Evolutionary conservation across 805 yeast genomes (phyloP).

Genomic region (Nakazawaea wyomingensis): DNA sequence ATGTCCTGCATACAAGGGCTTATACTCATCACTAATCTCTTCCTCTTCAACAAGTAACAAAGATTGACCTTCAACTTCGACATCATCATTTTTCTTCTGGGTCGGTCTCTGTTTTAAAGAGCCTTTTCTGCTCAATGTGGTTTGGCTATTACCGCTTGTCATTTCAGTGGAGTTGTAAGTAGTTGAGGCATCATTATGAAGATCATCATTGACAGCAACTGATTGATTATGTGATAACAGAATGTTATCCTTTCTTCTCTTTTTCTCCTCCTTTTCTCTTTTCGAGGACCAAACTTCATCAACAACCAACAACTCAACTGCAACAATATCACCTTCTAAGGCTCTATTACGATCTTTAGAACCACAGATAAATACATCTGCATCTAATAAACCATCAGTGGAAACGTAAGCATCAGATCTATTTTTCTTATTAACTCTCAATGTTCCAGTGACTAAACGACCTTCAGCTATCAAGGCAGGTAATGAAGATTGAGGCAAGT

Average conservation of each 20-base stretch:
- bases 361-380: constrained; percentile 96
- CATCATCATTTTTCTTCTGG: constrained; percentile 96
- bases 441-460: constrained; percentile 82
- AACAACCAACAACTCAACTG: constrained; percentile 88
- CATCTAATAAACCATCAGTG: constrained; percentile 91
- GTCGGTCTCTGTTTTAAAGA: constrained; percentile 93
- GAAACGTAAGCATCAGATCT: constrained; percentile 98
- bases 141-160: constrained; percentile 28
- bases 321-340: constrained; percentile 92
- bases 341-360: constrained; percentile 98
- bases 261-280: constrained; percentile 95
- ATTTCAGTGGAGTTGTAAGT: constrained; percentile 26
- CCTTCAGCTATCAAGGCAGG: constrained; percentile 90
- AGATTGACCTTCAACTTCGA: constrained; percentile 97
- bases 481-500: constrained; percentile 86
- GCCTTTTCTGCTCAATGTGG: constrained; percentile 66
- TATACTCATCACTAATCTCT: constrained; percentile 86
- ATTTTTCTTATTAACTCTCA: constrained; percentile 93
- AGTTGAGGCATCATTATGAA: constrained; percentile 77
- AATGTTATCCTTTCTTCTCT: constrained; percentile 70
- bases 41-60: constrained; percentile 89
- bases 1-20: constrained; percentile 96
- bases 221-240: constrained; percentile 31
- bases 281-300: constrained; percentile 98
- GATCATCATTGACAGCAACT: constrained; percentile 52